Base-by-base conservation (phyloP, 306 rosid genomes). In the Senna tora region DNA sequence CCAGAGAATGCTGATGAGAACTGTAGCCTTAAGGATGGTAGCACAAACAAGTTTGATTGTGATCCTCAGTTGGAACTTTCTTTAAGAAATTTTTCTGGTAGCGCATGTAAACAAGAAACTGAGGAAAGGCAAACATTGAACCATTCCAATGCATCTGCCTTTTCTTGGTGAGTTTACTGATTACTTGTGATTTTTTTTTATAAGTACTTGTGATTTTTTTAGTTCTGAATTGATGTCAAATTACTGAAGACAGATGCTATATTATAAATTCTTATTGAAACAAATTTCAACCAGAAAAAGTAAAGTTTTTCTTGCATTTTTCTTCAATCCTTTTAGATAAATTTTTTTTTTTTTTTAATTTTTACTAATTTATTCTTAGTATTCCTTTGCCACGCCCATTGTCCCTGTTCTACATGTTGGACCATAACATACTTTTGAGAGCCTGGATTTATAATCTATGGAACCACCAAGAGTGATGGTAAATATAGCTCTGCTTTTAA, bases 71-170 rank as follows among this genome's bases (percentile, higher is more conserved):
- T 88, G 78, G 89, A 80, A 80, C 89, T 91, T 68, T 87, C 90
- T 70, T 75, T 88, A 75, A 77, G 81, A 68, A 70, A 61, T 50
- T 76, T 59, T 78, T 49, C 80, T 17, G 74, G 43, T 42, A 57
- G 78, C 62, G 71, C 82, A 69, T 66, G 70, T 74, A 63, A 68
- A 56, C 79, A 87, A 66, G 71, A 64, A 47, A 73, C 77, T 54
- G 84, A 68, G 46, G 90, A 85, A 60, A 54, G 75, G 71, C 80
- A 75, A 71, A 70, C 66, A 15, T 83, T 85, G 73, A 84, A 82
- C 76, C 91, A 73, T 71, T 89, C 96, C 61, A 69, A 79, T 74
- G 83, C 80, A 42, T 89, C 96, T 66, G 90, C 96, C 21, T 91
- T 91, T 81, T 82, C 96, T 77, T 19, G 85, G 97, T 91, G 60